Evolutionary conservation across 805 yeast species (phyloP), one percentile per base, ranked within the genome.

Genomic region (Saccharomycopsis fermentans): DNA sequence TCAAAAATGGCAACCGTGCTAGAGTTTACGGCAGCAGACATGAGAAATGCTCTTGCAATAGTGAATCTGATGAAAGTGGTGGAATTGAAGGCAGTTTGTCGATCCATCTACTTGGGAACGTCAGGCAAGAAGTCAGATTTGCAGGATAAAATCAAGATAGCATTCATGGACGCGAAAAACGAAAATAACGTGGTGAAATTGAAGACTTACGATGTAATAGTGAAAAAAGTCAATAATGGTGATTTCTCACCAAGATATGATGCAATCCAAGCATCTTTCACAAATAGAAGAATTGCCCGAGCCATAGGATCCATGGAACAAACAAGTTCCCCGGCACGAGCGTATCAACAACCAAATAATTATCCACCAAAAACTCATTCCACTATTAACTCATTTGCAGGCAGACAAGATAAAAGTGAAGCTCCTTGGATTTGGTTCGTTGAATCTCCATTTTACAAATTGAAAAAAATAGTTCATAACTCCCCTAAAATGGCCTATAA

Each of bases 51-150:
- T 16, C 50, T 43, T n/a, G 26, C 50, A 5, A 43, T 43, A 29
- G 40, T 52, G 21, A 43, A 54, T 29, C 32, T 24, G 47, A 24
- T 24, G 34, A 54, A 54, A 24, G 50, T 83, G 1, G 69, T 77
- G 0, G 80, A 79, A 57, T 72, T 84, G 58, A 83, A 83, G 67
- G 75, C 71, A 19, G 65, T 84, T 1, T 78, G 84, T 37, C 73
- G 80, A 51, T 65, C 81, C 1, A 65, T 83, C 17, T 77, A 78
- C 1, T 68, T 84, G 19, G 69, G 81, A 1, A 64, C 73, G 9
- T 65, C 76, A 5, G 95, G 94, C 1, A 72, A 82, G 40, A 89
- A 88, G 69, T 76, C 77, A 21, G 85, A 80, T 36, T 69, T 87
- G 14, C 77, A 77, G 56, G 82, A 80, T 37, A 73, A 90, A 36